A percentile compares a stretch with the other conserved stretches of the same genome.
Conservation (phyloP, 306 rosid genomes). For the Dryas drummondii region DNA sequence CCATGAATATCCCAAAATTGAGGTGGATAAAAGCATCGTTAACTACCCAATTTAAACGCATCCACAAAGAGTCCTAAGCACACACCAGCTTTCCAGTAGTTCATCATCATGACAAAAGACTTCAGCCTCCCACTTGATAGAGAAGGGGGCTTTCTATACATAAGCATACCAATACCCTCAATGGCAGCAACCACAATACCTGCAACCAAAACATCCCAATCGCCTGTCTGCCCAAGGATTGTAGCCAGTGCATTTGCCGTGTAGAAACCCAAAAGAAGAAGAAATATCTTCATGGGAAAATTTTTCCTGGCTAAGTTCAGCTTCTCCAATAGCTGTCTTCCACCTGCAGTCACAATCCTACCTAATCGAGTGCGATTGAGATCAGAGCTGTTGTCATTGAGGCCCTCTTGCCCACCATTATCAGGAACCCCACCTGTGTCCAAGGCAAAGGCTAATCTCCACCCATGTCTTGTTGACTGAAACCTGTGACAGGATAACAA, state of each 20-base stretch:
- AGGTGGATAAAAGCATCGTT: slow-evolving; percentile 16
- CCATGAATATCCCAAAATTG: background rate
- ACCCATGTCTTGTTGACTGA: slow-evolving; percentile 43
- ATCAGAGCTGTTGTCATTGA: slow-evolving; percentile 48
- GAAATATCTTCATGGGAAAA: slow-evolving; percentile 80
- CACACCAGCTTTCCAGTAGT: slow-evolving; percentile 98
- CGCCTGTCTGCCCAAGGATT: slow-evolving; percentile 96
- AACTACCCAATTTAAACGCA: slow-evolving; percentile 96
- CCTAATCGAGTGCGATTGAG: slow-evolving; percentile 88
- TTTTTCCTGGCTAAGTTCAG: slow-evolving; percentile 82
- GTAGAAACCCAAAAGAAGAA: slow-evolving; percentile 95
- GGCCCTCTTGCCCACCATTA: slow-evolving; percentile 59
- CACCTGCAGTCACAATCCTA: slow-evolving; percentile 79
- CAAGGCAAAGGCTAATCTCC: slow-evolving; percentile 74
- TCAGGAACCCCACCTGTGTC: slow-evolving; percentile 75
- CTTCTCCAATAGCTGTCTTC: slow-evolving; percentile 77
- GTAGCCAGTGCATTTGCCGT: slow-evolving; percentile 96
- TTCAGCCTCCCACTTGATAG: slow-evolving; percentile 59
- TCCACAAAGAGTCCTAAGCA: slow-evolving; percentile 97
- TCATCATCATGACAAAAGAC: slow-evolving; percentile 67
- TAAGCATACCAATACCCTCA: slow-evolving; percentile 91
- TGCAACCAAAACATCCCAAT: slow-evolving; percentile 97
- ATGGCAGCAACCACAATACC: slow-evolving; percentile 93
- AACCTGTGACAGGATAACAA: slow-evolving; percentile 49
- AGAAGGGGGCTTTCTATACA: slow-evolving; percentile 68